phyloP scores from a whole-genome alignment of 768 basidiomycete species.

The Nidularia pulvinata region DNA sequence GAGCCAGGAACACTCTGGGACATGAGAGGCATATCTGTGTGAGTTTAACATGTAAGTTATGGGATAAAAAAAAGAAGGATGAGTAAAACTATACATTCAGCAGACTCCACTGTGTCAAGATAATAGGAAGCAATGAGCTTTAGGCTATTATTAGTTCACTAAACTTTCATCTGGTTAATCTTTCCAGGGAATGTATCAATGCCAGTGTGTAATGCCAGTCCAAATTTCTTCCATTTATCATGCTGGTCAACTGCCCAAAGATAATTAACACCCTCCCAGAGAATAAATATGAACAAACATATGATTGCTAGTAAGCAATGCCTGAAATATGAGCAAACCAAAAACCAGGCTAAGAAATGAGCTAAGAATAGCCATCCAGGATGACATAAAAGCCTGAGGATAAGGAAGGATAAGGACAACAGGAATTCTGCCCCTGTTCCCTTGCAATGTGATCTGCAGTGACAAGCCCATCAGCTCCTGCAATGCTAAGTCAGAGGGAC shows the following conservation, averaged over 20 bases:
- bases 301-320: too few species aligned
- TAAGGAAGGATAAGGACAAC: too few species aligned
- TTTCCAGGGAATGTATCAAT: slow-evolving; percentile 26
- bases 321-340: too few species aligned
- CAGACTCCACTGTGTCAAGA: slow-evolving; percentile 12
- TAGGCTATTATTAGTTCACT: slow-evolving; percentile 31
- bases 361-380: too few species aligned
- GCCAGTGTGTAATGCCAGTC: slow-evolving; percentile 22
- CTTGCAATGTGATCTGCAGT: too few species aligned
- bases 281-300: too few species aligned
- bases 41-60: slow-evolving; percentile 2
- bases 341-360: too few species aligned
- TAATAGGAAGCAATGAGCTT: slow-evolving; percentile 26
- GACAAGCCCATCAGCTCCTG: too few species aligned
- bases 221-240: slow-evolving; percentile 39
- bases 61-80: background rate
- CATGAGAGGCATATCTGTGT: slow-evolving; percentile 30
- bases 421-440: too few species aligned
- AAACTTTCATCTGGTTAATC: slow-evolving; percentile 26
- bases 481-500: too few species aligned
- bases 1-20: slow-evolving; percentile 42
- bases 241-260: slow-evolving; percentile 35
- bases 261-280: slow-evolving; percentile 40
- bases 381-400: too few species aligned
- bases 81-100: slow-evolving; percentile 5